Conservation (phyloP, 345 rosid genomes). For the Eucalyptus camaldulensis region DNA sequence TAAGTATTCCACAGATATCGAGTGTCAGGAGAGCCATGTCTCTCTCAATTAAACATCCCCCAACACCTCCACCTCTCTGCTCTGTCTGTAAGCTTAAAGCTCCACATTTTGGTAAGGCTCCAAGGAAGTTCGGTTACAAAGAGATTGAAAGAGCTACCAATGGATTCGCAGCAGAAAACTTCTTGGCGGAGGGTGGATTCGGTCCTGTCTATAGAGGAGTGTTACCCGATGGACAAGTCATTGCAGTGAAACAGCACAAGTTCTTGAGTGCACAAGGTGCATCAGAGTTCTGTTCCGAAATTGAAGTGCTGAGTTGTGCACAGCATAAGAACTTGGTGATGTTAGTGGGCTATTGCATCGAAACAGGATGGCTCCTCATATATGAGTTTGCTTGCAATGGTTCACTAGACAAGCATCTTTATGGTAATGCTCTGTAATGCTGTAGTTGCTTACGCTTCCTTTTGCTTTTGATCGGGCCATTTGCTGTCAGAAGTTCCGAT, state of each 20-base stretch:
- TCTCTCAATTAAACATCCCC: conserved; percentile 21
- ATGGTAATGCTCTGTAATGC: conserved; percentile 13
- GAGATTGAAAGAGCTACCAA: conserved; percentile 41
- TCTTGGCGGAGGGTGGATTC: conserved; percentile 48
- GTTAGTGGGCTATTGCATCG: conserved; percentile 55
- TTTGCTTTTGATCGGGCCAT: neutral
- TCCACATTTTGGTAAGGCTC: conserved; percentile 35
- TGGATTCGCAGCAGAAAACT: conserved; percentile 27
- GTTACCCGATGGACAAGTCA: conserved; percentile 36
- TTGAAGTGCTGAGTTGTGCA: conserved; percentile 55
- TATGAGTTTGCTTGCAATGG: conserved; percentile 59
- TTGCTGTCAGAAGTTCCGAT: neutral
- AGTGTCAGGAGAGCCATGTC: conserved; percentile 17
- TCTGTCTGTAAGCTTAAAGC: conserved; percentile 44
- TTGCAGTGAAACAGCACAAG: conserved; percentile 53
- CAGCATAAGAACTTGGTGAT: conserved; percentile 59
- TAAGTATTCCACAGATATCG: neutral
- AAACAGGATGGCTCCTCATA: conserved; percentile 43
- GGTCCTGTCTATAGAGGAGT: conserved; percentile 45
- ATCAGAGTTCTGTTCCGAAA: conserved; percentile 54
- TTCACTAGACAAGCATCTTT: conserved; percentile 52
- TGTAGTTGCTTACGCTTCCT: neutral
- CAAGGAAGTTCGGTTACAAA: conserved; percentile 26
- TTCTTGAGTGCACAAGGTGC: conserved; percentile 36
- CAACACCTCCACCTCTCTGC: conserved; percentile 44